Percentiles rank a stretch among this genome's conserved stretches.
Conservation (phyloP, 2,329 filamentous ascomycete genomes). For the Epichloe brachyelytri region DNA sequence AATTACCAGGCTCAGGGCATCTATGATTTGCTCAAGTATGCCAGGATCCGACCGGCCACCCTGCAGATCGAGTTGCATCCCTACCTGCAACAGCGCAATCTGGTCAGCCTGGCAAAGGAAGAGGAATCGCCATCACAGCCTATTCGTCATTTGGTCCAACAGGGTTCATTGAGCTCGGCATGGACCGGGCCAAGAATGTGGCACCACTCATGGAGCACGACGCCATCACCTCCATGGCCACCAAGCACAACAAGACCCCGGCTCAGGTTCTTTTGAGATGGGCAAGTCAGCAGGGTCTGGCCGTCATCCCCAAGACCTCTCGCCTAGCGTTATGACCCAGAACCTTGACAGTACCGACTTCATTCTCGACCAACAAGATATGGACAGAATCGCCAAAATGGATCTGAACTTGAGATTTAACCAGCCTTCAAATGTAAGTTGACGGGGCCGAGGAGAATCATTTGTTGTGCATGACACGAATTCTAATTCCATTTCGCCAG, state of each 20-base stretch:
- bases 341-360: conserved; percentile 57
- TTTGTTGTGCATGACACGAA: no score
- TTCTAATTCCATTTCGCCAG: not conserved
- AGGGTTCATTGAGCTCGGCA: conserved; percentile 65
- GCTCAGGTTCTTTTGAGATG: conserved; percentile 66
- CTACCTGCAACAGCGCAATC: conserved; percentile 63
- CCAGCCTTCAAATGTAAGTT: conserved; percentile 55
- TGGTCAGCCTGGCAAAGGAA: conserved; percentile 55
- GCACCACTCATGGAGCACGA: conserved; percentile 59
- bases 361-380: conserved; percentile 51
- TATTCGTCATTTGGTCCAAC: conserved; percentile 77
- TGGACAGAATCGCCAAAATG: conserved; percentile 52
- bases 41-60: conserved; percentile 58
- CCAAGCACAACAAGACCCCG: conserved; percentile 36
- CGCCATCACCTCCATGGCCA: conserved; percentile 49
- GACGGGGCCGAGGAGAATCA: not conserved
- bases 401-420: conserved; percentile 62
- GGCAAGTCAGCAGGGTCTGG: conserved; percentile 71
- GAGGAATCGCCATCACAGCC: conserved; percentile 64
- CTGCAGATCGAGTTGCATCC: conserved; percentile 88
- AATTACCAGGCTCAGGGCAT: conserved; percentile 72
- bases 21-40: conserved; percentile 69
- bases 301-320: conserved; percentile 71
- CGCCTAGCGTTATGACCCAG: conserved; percentile 39
- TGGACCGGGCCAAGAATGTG: conserved; percentile 44